These are phyloP conservation scores for Hanseniaspora lindneri DNA, from an alignment of 805 yeast species.

Conservation along the genomic window DNA sequence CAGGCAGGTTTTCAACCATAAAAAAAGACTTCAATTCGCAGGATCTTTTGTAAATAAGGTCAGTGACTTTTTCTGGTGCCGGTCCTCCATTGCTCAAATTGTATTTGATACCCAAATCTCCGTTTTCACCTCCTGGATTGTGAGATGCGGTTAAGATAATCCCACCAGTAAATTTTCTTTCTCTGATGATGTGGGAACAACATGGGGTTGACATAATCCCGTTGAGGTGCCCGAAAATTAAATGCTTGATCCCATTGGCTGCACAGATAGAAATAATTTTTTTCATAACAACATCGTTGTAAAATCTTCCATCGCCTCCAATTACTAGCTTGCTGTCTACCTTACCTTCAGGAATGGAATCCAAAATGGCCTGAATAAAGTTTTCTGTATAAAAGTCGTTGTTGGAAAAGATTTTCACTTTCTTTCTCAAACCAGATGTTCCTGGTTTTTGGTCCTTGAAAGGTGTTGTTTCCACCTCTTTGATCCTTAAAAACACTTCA, in stretches of 20 bases:
- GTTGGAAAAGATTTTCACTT: slow-evolving; percentile 66
- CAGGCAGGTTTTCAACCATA: slow-evolving; percentile 45
- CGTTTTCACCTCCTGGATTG: slow-evolving; percentile 91
- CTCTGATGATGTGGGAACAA: slow-evolving; percentile 83
- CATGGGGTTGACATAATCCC: slow-evolving; percentile 94
- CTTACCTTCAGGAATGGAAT: slow-evolving; percentile 84
- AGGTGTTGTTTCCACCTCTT: slow-evolving; percentile 51
- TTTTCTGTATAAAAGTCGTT: slow-evolving; percentile 77
- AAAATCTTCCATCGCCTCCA: slow-evolving; percentile 96
- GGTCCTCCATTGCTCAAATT: slow-evolving; percentile 95
- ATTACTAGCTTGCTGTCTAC: slow-evolving; percentile 64
- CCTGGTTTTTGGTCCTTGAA: slow-evolving; percentile 94
- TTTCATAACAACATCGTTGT: slow-evolving; percentile 70
- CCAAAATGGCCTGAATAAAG: slow-evolving; percentile 75
- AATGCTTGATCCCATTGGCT: slow-evolving; percentile 77
- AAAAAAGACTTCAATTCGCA: slow-evolving; percentile 49
- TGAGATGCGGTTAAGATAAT: slow-evolving; percentile 93
- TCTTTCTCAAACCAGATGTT: slow-evolving; percentile 91
- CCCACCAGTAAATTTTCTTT: slow-evolving; percentile 71
- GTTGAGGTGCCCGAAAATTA: slow-evolving; percentile 66
- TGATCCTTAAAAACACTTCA: no score
- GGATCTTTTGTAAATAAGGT: slow-evolving; percentile 67
- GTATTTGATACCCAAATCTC: slow-evolving; percentile 91
- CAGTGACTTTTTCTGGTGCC: slow-evolving; percentile 90
- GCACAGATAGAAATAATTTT: slow-evolving; percentile 73